A percentile compares a stretch with the other conserved stretches of the same genome.
Evolutionary conservation across 1,284 basidiomycete species (phyloP).

Genomic region (Irpex sp.): DNA sequence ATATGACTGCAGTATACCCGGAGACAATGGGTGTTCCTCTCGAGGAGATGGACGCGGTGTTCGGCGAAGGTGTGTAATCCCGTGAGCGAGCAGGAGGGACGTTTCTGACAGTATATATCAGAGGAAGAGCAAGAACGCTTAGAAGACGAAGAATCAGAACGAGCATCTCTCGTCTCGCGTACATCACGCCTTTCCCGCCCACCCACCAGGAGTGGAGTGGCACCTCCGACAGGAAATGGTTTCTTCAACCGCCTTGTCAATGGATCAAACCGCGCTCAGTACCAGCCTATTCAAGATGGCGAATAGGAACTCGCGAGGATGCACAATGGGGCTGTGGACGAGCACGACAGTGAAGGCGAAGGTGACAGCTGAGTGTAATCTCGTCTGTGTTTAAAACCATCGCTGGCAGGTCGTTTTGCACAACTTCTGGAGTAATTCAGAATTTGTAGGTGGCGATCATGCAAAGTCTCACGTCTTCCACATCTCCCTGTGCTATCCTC

Average conservation of each 20-base stretch:
- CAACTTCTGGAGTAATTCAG: neutral
- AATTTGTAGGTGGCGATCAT: slow-evolving; percentile 14
- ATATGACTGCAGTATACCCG: slow-evolving; percentile 62
- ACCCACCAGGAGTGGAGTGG: slow-evolving; percentile 22
- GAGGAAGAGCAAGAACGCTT: slow-evolving; percentile 58
- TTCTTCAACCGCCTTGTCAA: slow-evolving; percentile 54
- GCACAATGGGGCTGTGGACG: slow-evolving; percentile 30
- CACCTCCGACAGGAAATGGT: slow-evolving; percentile 22
- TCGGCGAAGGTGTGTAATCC: slow-evolving; percentile 62
- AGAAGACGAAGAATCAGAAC: slow-evolving; percentile 69
- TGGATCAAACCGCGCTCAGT: slow-evolving; percentile 39
- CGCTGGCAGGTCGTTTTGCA: neutral
- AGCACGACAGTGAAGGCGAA: slow-evolving; percentile 14
- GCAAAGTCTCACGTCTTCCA: slow-evolving; percentile 10
- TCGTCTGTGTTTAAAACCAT: neutral
- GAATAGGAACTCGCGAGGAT: slow-evolving; percentile 74
- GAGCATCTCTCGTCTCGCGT: slow-evolving; percentile 51
- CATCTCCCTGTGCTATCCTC: slow-evolving; percentile 21
- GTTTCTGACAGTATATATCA: slow-evolving; percentile 20
- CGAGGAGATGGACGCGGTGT: slow-evolving; percentile 82
- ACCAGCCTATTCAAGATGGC: slow-evolving; percentile 48
- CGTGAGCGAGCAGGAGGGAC: neutral
- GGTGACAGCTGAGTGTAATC: neutral
- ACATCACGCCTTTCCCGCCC: slow-evolving; percentile 34
- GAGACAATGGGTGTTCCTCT: slow-evolving; percentile 78